Base-by-base conservation (phyloP, 2,329 filamentous ascomycete species). In the Dothiorella sarmentorum region DNA sequence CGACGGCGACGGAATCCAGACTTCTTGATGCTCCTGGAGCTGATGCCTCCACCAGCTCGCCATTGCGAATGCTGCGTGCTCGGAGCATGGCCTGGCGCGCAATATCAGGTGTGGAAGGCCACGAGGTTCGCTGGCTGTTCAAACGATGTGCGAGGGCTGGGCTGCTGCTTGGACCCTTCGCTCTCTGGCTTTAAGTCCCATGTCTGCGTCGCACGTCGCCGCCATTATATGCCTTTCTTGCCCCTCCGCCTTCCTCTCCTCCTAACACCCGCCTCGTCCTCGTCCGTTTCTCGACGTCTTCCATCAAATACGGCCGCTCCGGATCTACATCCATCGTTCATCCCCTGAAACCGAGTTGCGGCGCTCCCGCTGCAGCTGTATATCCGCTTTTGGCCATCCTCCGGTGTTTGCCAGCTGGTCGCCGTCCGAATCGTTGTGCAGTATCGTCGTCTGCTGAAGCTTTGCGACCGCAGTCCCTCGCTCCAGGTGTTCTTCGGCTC, bases 381-480 rank as follows among this genome's bases (percentile, higher is more conserved):
- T 53, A 53, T 53, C 49, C 49, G 49, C 43, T 31, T 47, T 33
- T 27, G 37, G 55, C 27, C 55, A 20, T 38, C 43, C 42, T 27
- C 55, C 40, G 37, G 42, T 22, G 37, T 29, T 42, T 45, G 55
- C 43, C 55, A 37, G 20, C 43, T 47, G 13, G 6, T 27, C 40
- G 7, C 31, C 37, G 57, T 26, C 38, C 57, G 45, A n/a, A 20
- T 47, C 43, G 40, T 26, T 47, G 43, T 57, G 49, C 49, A 53
- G 35, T 29, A 35, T 29, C 18, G 45, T 51, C 45, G 45, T 51
- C 61, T 66, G 59, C 62, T 65, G 60, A 56, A 62, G 64, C 62
- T 61, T 53, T 63, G 63, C 65, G 56, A 61, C 65, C 63, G 63
- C 24, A 17, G 35, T 26, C 33, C 27, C 47, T 53, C 17, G 51